phyloP scores from a whole-genome alignment of 352 stramenopile genomes.

The Peronosclerospora sorghi region DNA sequence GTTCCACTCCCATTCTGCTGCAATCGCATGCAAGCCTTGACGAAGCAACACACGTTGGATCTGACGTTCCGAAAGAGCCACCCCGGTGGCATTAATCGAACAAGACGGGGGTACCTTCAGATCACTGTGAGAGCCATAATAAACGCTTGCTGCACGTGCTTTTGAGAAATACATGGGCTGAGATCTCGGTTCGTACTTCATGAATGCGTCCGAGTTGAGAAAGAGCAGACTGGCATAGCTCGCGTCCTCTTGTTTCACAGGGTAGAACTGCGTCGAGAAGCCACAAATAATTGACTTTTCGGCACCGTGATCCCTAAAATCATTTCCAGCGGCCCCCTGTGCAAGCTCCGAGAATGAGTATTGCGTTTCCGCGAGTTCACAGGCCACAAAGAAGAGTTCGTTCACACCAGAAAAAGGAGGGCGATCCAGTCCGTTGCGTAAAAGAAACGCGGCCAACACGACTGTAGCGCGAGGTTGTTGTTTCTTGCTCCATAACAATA shows the following conservation, averaged over 20 bases:
- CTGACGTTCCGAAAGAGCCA: slow-evolving; percentile 30
- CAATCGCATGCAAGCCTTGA: slow-evolving; percentile 31
- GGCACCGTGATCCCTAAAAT: slow-evolving; percentile 22
- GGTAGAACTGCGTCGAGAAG: slow-evolving; percentile 47
- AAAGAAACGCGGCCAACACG: slow-evolving; percentile 46
- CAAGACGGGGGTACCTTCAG: slow-evolving; percentile 37
- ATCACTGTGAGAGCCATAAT: slow-evolving; percentile 33
- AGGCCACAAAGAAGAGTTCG: slow-evolving; percentile 66
- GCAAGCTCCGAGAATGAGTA: slow-evolving; percentile 61
- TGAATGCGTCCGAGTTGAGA: slow-evolving; percentile 59
- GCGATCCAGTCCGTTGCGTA: slow-evolving; percentile 22
- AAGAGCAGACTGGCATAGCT: slow-evolving; percentile 32
- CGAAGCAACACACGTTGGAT: slow-evolving; percentile 27
- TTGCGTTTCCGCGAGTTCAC: slow-evolving; percentile 53
- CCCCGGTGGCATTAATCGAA: slow-evolving; percentile 35
- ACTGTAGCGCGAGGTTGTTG: slow-evolving; percentile 53
- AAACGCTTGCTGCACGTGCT: slow-evolving; percentile 36
- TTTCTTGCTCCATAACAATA: slow-evolving; percentile 66
- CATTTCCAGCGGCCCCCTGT: slow-evolving; percentile 37
- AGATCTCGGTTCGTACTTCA: slow-evolving; percentile 31
- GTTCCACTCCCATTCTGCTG: slow-evolving; percentile 9
- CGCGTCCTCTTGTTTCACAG: slow-evolving; percentile 13
- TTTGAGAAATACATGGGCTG: slow-evolving; percentile 37
- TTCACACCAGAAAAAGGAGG: slow-evolving; percentile 63
- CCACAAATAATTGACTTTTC: slow-evolving; percentile 38